Conservation (phyloP, 1,284 basidiomycete genomes). For the Irpex rosettiformis region DNA sequence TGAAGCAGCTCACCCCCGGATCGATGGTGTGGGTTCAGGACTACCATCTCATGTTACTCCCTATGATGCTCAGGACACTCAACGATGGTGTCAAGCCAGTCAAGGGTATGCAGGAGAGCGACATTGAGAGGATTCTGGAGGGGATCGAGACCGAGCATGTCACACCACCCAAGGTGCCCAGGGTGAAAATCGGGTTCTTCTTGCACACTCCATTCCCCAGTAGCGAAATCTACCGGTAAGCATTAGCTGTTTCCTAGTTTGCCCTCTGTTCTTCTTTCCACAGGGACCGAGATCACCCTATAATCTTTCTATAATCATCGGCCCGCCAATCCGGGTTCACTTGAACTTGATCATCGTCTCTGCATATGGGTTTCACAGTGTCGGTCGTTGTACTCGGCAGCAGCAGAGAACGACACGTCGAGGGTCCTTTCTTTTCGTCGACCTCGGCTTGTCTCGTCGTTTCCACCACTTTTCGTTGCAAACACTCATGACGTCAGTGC, state of each 20-base stretch:
- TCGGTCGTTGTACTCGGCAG: neutral
- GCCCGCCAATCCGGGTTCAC: neutral
- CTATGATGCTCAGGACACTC: conserved; percentile 88
- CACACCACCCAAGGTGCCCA: conserved; percentile 40
- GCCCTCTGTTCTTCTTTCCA: neutral
- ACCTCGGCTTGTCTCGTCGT: neutral
- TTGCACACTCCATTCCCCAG: conserved; percentile 98
- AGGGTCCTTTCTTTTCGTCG: conserved; percentile 2
- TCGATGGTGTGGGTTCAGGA: conserved; percentile 99
- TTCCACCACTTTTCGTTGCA: neutral
- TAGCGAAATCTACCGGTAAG: conserved; percentile 94
- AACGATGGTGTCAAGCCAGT: conserved; percentile 69
- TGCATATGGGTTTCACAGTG: too few relatives aligned
- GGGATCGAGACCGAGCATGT: conserved; percentile 63
- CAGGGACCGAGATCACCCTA: neutral
- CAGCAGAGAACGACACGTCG: neutral
- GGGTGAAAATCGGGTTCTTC: conserved; percentile 96
- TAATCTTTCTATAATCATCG: neutral
- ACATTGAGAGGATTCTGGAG: conserved; percentile 71
- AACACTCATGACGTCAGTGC: neutral
- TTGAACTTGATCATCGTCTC: neutral
- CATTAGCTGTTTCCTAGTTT: conserved; percentile 7
- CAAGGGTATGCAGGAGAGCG: conserved; percentile 51
- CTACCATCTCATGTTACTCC: conserved; percentile 97
- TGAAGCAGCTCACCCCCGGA: conserved; percentile 73